Evolutionary conservation across 345 rosid species (phyloP).

Genomic region (Garcia nutans): DNA sequence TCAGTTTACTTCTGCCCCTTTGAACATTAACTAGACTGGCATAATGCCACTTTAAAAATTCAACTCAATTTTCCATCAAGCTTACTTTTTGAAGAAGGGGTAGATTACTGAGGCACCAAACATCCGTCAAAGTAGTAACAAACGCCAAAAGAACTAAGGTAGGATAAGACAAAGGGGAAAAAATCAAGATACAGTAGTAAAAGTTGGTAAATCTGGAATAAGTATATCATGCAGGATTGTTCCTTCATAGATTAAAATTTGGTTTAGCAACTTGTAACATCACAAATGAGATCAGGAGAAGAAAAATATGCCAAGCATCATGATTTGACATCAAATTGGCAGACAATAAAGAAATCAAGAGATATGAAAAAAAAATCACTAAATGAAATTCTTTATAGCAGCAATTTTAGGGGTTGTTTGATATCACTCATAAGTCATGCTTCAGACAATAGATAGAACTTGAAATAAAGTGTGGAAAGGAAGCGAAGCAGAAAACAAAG

Average conservation of each 20-base stretch:
- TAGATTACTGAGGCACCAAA: neutral
- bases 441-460: neutral
- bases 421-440: neutral
- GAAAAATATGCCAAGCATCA: neutral
- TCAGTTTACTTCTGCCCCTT: neutral
- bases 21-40: neutral
- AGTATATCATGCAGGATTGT: neutral
- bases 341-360: neutral
- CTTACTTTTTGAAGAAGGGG: neutral
- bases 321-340: neutral
- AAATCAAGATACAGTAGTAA: neutral
- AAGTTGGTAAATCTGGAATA: neutral
- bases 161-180: neutral
- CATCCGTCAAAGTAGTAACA: neutral
- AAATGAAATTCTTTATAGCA: neutral
- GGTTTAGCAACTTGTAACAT: neutral
- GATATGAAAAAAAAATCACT: neutral
- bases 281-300: neutral
- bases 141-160: neutral
- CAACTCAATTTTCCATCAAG: neutral
- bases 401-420: neutral
- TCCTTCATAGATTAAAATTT: neutral
- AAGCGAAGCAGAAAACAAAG: conserved; percentile 3
- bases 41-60: neutral
- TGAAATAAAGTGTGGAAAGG: neutral